Base-by-base conservation (phyloP, 225 moss, liverwort and hornwort genomes). In the Sphagnum tenellum region DNA sequence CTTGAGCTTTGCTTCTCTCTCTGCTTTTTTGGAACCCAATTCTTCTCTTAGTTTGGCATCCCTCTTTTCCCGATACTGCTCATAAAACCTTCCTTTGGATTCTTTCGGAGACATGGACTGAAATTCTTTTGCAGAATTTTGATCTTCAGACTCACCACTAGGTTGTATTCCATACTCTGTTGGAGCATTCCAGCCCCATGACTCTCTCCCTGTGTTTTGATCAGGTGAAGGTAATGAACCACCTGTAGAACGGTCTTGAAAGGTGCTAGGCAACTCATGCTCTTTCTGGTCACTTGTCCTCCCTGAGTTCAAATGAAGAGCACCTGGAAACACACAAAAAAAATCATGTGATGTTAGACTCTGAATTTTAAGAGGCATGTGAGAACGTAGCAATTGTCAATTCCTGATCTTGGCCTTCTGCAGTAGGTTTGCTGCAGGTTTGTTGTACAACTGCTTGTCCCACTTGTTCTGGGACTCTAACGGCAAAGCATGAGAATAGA, bases 31-130 rank as follows among this genome's bases (percentile, higher is more conserved):
- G 2, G 85, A 79, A 7, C 87, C 92, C 14, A 85, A 88, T 69
- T 92, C 92, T 50, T 92, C 92, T 62, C 92, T 76, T 59, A 96
- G 65, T 67, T 87, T 96, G 2, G 96, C 96, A 71, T 96, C 96
- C 71, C 96, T 81, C 80, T 92, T 96, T 70, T 90, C 96, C 57
- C 86, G 77, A 62, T 96, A 92, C 50, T 92, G 88, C 61, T 92
- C 90, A 62, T 96, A 96, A 45, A 92, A 96, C 68, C 96, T 80
- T 58, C 96, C 92, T 72, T 92, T 90, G 11, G 86, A 85, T 57
- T 89, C 86, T 59, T 88, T 84, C 4, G 89, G 95, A 56, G 88
- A 90, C 44, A 55, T 57, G 47, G 66, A 48, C 52, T 56, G 62
- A 59, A 70, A 76, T 50, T 72, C 86, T 9, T 72, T 88, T 57